Conservation (phyloP, 805 yeast species). For the Clavispora carvajalis region DNA sequence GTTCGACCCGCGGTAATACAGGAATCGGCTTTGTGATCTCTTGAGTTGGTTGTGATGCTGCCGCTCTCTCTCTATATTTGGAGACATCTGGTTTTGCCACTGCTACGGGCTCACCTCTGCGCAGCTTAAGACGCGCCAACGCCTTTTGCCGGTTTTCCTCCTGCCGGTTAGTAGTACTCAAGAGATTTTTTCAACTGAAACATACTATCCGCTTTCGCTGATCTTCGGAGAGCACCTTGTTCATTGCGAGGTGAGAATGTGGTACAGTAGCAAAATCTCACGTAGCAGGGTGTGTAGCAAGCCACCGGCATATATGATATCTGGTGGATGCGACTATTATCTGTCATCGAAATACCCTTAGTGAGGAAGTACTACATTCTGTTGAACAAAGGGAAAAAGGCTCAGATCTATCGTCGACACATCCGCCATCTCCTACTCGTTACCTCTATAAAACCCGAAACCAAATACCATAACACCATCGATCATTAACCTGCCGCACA, state of each 20-base stretch:
- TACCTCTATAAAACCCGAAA: conserved; percentile 3
- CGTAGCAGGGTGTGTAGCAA: no score
- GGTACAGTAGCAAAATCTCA: no score
- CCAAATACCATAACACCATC: conserved; percentile 1
- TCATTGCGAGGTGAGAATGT: neutral
- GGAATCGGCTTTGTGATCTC: conserved; percentile 2
- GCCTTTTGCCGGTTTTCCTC: conserved; percentile 63
- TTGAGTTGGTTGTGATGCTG: neutral
- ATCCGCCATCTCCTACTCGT: conserved; percentile 1
- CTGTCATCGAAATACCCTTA: neutral
- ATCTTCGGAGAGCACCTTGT: conserved; percentile 24
- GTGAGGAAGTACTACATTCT: conserved; percentile 4
- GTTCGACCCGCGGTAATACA: conserved; percentile 20
- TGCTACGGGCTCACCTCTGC: conserved; percentile 24
- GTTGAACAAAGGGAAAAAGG: neutral
- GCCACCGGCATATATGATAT: no score
- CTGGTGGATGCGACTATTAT: no score
- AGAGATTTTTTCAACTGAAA: conserved; percentile 4
- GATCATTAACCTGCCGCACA: neutral
- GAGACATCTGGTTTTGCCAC: conserved; percentile 1
- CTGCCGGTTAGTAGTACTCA: conserved; percentile 26
- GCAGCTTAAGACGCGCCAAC: conserved; percentile 47
- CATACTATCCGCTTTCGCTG: conserved; percentile 34
- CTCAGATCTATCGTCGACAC: neutral
- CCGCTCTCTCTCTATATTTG: conserved; percentile 10